Conservation (phyloP, 1,284 basidiomycete species). For the Melampsora americana region DNA sequence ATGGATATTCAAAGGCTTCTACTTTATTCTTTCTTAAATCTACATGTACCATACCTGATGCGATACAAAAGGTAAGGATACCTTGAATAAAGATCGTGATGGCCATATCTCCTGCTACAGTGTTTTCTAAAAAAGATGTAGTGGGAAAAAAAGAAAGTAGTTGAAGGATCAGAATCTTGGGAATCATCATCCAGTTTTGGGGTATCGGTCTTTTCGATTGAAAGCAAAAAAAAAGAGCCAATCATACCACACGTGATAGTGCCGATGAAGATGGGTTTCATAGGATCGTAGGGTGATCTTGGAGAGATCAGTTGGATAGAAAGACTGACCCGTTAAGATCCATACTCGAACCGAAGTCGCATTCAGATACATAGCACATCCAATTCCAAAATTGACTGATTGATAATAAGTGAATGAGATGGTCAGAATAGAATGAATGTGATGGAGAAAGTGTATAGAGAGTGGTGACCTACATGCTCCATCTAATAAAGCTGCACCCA, state of each 20-base stretch:
- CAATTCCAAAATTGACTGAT: slow-evolving; percentile 50
- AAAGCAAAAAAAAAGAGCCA: slow-evolving; percentile 36
- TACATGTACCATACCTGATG: slow-evolving; percentile 49
- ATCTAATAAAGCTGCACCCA: slow-evolving; percentile 46
- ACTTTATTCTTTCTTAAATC: slow-evolving; percentile 49
- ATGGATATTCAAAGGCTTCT: slow-evolving; percentile 48
- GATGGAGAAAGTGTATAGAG: background rate
- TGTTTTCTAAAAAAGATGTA: slow-evolving; percentile 16
- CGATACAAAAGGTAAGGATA: slow-evolving; percentile 50
- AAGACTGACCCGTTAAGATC: slow-evolving; percentile 20
- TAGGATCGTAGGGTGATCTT: too few species aligned
- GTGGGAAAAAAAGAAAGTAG: background rate
- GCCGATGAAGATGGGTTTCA: background rate
- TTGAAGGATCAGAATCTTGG: background rate
- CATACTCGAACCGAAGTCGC: slow-evolving; percentile 33
- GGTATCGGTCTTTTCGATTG: slow-evolving; percentile 38
- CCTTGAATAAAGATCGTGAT: slow-evolving; percentile 51
- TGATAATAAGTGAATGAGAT: background rate
- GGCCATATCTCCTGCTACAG: slow-evolving; percentile 47
- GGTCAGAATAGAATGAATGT: background rate
- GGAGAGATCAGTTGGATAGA: background rate
- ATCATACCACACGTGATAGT: background rate
- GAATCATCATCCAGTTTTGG: too few species aligned
- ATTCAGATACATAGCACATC: slow-evolving; percentile 45
- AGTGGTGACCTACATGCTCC: slow-evolving; percentile 34